Evolutionary conservation across 2,329 filamentous ascomycete genomes (phyloP), one percentile per base, ranked within the genome.

Genomic region (Colletotrichum eremochloae): DNA sequence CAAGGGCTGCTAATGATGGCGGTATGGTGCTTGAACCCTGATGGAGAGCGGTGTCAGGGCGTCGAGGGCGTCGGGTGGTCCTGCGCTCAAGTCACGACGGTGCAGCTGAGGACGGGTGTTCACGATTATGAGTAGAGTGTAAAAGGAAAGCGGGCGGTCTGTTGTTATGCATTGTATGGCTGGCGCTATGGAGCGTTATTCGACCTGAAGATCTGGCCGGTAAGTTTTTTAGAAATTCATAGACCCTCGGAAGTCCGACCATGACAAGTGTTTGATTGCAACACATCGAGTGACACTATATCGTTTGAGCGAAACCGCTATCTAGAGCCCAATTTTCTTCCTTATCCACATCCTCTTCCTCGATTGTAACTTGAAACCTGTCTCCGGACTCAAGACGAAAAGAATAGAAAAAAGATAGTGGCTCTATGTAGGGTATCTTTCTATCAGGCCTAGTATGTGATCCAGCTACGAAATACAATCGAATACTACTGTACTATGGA

Each of bases 341-440:
- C 18, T 4, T 29, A 7, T 6, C 31, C 14, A 24, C 56, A 2
- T n/a, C 8, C 0, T 11, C 38, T 36, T 15, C 18, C 9, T 14
- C 3, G 5, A 24, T 2, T 14, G 33, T 8, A 3, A 24, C 3
- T 38, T 2, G 33, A 44, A 42, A 18, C 56, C 12, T 1, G 42
- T 20, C 5, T 9, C 11, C 9, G 2, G 12, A 42, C 15, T 5
- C 3, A 20, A 7, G n/a, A 29, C 7, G 8, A 12, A 42, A 31
- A 12, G 11, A 57, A n/a, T 5, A 3, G 9, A 48, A 9, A 4
- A n/a, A n/a, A n/a, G 9, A 5, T 24, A 58, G 18, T n/a, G 53
- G 11, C 33, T n/a, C 6, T n/a, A 46, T 44, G 5, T 36, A 44
- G 62, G 62, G 62, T 64, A 64, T 64, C 62, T 44, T 36, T 56